phyloP scores from a whole-genome alignment of 371 early-diverging fungal species.

The Fennellomyces sp. region DNA sequence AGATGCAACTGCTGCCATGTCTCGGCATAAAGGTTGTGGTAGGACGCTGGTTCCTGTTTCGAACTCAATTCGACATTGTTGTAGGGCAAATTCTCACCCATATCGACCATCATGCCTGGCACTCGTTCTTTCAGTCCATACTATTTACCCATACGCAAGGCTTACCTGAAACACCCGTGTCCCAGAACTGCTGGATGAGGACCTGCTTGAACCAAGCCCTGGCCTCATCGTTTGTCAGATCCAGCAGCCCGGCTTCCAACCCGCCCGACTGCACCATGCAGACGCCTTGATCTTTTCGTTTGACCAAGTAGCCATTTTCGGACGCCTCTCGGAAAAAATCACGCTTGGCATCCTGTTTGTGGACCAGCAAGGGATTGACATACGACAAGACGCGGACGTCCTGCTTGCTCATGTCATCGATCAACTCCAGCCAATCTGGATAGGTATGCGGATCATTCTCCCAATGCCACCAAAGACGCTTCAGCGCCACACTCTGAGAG shows the following conservation, averaged over 20 bases:
- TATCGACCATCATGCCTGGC: constrained; percentile 34
- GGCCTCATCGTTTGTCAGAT: constrained; percentile 46
- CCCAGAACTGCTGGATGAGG: constrained; percentile 36
- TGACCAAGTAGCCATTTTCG: constrained; percentile 35
- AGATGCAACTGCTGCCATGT: constrained; percentile 31
- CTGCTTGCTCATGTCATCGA: constrained; percentile 24
- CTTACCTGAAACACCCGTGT: constrained; percentile 35
- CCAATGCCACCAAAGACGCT: constrained; percentile 57
- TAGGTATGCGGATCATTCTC: constrained; percentile 43
- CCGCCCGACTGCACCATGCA: constrained; percentile 19
- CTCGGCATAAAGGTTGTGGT: constrained; percentile 45
- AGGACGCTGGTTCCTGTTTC: constrained; percentile 22
- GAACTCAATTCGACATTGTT: constrained; percentile 12
- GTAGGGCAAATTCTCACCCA: constrained; percentile 43
- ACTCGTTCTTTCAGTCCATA: no score
- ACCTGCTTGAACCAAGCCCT: constrained; percentile 45
- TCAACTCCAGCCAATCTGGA: constrained; percentile 47
- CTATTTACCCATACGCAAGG: neutral
- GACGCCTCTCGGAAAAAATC: constrained; percentile 41
- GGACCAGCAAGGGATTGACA: constrained; percentile 43
- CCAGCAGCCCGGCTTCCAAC: constrained; percentile 38
- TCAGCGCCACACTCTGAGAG: constrained; percentile 20
- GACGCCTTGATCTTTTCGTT: constrained; percentile 7
- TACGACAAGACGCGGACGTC: constrained; percentile 34
- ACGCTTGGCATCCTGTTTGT: constrained; percentile 23